Evolutionary conservation across 2,329 filamentous ascomycete species (phyloP), one percentile per base, ranked within the genome.

Genomic region (Sporothrix brunneoviolacea): DNA sequence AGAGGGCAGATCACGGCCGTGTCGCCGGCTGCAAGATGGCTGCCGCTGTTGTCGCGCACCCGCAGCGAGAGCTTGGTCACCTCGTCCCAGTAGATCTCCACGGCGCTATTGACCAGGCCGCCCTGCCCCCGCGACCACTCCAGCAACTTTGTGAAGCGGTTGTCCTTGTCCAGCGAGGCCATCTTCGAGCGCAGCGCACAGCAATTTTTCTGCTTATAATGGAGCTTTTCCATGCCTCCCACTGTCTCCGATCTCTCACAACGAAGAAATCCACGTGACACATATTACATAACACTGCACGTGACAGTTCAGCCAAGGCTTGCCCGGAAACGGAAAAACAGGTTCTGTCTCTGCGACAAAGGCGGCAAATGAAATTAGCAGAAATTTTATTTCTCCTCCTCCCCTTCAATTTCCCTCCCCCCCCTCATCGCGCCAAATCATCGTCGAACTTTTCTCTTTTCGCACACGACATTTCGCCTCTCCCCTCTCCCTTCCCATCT

Each of bases 21-120:
- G 28, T 74, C 74, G 18, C 65, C 67, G 1, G 66, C 55, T 3
- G 59, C 51, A 32, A 74, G 54, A 1, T 27, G 46, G 22, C 30
- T 16, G 5, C 8, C 61, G 12, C 58, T 57, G 32, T 64, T 62
- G 8, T 27, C 13, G 10, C 64, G 71, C 56, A 77, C 74, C 30
- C 75, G 72, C 56, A 84, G 74, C 2, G 78, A 82, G 35, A 75
- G 70, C 42, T 76, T 75, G 2, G 74, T 80, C 10, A 64, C 51
- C 2, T 69, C 57, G 54, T 81, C 73, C 2, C 72, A 59, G 59
- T 75, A 76, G 43, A 84, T 65, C 52, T 81, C 72, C 22, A 83
- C 68, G 0, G 67, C 63, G 0, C 71, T 69, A 56, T 82, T 73
- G 22, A 83, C 65, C 5, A 52, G 52, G 12, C 73, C 76, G 7